These are phyloP conservation scores for Podaxis sp. DNA, from an alignment of 768 basidiomycete genomes.

Conservation along the genomic window DNA sequence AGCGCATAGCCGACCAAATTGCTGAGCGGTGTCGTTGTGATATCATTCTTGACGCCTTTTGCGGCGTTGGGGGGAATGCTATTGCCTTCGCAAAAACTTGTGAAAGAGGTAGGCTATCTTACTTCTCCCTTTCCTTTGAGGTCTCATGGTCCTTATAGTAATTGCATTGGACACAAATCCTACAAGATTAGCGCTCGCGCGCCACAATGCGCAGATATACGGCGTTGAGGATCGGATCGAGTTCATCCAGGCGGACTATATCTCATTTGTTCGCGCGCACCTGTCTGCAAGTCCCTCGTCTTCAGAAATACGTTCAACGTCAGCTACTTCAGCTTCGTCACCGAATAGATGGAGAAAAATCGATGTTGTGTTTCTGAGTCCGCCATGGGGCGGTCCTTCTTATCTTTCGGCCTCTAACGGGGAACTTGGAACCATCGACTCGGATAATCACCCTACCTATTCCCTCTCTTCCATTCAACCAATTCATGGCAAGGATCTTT, in stretches of 20 bases:
- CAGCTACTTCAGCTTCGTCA: background rate
- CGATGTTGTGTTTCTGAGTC: conserved; percentile 90
- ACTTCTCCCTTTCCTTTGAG: background rate
- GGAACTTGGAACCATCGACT: background rate
- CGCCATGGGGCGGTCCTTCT: conserved; percentile 92
- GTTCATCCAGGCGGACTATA: conserved; percentile 86
- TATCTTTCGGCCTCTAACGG: conserved; percentile 48
- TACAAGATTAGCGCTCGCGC: conserved; percentile 81
- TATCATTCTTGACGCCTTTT: conserved; percentile 90
- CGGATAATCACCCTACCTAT: conserved; percentile 52
- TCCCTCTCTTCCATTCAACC: conserved; percentile 74
- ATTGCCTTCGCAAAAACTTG: conserved; percentile 98
- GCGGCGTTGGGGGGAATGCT: conserved; percentile 96
- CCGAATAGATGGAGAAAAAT: conserved; percentile 48
- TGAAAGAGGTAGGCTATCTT: conserved; percentile 69
- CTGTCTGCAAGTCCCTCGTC: conserved; percentile 28
- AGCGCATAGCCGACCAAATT: conserved; percentile 88
- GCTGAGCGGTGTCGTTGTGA: conserved; percentile 89
- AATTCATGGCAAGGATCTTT: conserved; percentile 81
- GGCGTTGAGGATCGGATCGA: conserved; percentile 96
- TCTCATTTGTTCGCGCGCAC: conserved; percentile 69
- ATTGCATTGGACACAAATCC: conserved; percentile 91
- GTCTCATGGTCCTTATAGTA: conserved; percentile 47
- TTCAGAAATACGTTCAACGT: background rate
- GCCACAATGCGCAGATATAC: conserved; percentile 92